Evolutionary conservation across 805 yeast species (phyloP).

Genomic region (Cyberlindnera petersonii): DNA sequence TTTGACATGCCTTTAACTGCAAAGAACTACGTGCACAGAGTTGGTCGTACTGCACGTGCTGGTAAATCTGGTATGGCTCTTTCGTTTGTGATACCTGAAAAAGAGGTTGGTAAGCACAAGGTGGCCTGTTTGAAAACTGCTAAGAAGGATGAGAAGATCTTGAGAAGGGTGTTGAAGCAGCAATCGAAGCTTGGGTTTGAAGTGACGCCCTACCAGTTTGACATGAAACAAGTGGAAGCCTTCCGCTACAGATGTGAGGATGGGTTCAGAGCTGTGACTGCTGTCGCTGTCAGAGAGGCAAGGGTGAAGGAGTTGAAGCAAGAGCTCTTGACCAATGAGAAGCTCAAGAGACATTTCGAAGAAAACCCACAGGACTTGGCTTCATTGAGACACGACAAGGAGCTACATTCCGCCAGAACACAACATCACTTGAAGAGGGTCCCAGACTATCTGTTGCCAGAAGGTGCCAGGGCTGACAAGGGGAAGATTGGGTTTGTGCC

Average conservation of each 20-base stretch:
- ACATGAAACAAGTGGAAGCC: constrained; percentile 87
- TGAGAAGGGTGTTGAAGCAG: constrained; percentile 69
- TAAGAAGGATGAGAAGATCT: constrained; percentile 81
- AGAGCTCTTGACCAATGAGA: constrained; percentile 84
- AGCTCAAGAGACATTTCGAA: constrained; percentile 89
- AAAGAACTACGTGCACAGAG: constrained; percentile 84
- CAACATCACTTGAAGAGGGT: constrained; percentile 87
- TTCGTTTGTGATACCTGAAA: constrained; percentile 82
- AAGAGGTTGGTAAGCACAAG: constrained; percentile 86
- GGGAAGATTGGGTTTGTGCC: constrained; percentile 69
- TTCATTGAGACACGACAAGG: constrained; percentile 87
- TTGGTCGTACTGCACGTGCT: constrained; percentile 97
- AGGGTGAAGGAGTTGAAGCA: constrained; percentile 82
- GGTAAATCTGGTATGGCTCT: constrained; percentile 93
- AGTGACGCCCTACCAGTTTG: constrained; percentile 84
- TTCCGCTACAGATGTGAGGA: constrained; percentile 96
- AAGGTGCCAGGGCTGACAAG: constrained; percentile 55
- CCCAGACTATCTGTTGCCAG: constrained; percentile 88
- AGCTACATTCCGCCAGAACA: constrained; percentile 73
- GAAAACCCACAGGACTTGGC: constrained; percentile 94
- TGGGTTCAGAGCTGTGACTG: constrained; percentile 92
- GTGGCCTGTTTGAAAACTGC: constrained; percentile 68
- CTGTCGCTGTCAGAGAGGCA: constrained; percentile 87
- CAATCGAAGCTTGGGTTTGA: constrained; percentile 73
- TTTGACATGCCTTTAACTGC: constrained; percentile 91